A percentile compares a stretch with the other conserved stretches of the same genome.
Conservation (phyloP, 2,329 filamentous ascomycete species). For the Epichloe elymi region DNA sequence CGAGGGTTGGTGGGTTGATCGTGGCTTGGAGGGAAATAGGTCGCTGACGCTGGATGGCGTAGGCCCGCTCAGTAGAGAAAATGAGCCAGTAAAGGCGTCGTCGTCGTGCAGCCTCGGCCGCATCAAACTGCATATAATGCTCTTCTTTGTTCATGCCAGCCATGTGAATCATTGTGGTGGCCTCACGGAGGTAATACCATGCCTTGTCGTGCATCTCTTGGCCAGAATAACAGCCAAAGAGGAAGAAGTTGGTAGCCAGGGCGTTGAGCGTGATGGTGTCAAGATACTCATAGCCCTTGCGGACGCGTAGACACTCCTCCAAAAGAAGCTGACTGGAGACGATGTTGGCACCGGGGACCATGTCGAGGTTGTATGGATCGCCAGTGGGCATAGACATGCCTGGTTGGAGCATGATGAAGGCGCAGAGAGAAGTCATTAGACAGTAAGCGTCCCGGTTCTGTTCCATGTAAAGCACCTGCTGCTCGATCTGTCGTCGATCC, state of each 20-base stretch:
- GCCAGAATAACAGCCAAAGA: conserved; percentile 60
- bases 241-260: conserved; percentile 63
- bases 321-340: conserved; percentile 53
- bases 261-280: conserved; percentile 42
- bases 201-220: conserved; percentile 62
- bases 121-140: conserved; percentile 45
- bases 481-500: conserved; percentile 43
- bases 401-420: conserved; percentile 56
- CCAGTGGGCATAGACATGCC: conserved; percentile 47
- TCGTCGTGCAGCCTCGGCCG: conserved; percentile 46
- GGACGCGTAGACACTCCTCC: conserved; percentile 52
- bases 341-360: conserved; percentile 45
- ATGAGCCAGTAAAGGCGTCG: conserved; percentile 62
- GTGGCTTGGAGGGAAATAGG: conserved; percentile 58
- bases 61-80: conserved; percentile 58
- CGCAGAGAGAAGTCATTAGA: conserved; percentile 49
- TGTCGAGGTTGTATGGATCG: conserved; percentile 43
- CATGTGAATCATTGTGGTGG: conserved; percentile 55
- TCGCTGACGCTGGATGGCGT: conserved; percentile 56
- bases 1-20: conserved; percentile 49
- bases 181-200: conserved; percentile 69
- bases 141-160: conserved; percentile 49
- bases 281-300: conserved; percentile 48
- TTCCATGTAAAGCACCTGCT: conserved; percentile 47
- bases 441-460: conserved; percentile 51